Evolutionary conservation across 140 eudicot species (phyloP).

Genomic region (Bidens hawaiensis): DNA sequence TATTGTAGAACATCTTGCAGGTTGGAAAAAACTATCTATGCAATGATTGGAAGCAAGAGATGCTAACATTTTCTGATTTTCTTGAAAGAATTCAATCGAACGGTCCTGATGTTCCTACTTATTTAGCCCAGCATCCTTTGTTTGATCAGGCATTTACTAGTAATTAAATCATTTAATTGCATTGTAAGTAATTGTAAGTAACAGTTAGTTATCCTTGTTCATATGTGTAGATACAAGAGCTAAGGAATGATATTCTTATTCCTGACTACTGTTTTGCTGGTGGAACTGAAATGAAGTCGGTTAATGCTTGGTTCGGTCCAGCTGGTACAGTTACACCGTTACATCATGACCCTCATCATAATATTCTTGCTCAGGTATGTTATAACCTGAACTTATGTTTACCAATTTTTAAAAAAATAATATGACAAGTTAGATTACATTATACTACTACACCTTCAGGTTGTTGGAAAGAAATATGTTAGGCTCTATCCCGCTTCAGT

Average conservation of each 20-base stretch:
- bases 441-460: conserved; percentile 40
- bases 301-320: conserved; percentile 99
- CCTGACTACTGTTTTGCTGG: conserved; percentile 98
- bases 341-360: conserved; percentile 99
- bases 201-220: not conserved
- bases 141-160: conserved; percentile 83
- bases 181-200: no score
- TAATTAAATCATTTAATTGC: conserved; percentile 1
- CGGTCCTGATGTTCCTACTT: conserved; percentile 51
- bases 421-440: not conserved
- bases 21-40: conserved; percentile 88
- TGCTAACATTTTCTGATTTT: conserved; percentile 80
- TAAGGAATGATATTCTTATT: conserved; percentile 66
- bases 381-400: not conserved
- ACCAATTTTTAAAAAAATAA: no score
- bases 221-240: conserved; percentile 74
- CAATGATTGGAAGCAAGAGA: conserved; percentile 92
- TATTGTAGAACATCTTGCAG: conserved; percentile 45
- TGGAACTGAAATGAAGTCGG: conserved; percentile 83
- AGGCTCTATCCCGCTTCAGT: conserved; percentile 87
- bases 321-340: conserved; percentile 96
- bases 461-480: conserved; percentile 87
- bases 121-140: conserved; percentile 96
- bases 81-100: conserved; percentile 77
- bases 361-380: conserved; percentile 92